Percentiles rank a stretch among this genome's conserved stretches.
These are phyloP conservation scores for Geum urbanum DNA, from an alignment of 306 rosid genomes.

Conservation along the genomic window DNA sequence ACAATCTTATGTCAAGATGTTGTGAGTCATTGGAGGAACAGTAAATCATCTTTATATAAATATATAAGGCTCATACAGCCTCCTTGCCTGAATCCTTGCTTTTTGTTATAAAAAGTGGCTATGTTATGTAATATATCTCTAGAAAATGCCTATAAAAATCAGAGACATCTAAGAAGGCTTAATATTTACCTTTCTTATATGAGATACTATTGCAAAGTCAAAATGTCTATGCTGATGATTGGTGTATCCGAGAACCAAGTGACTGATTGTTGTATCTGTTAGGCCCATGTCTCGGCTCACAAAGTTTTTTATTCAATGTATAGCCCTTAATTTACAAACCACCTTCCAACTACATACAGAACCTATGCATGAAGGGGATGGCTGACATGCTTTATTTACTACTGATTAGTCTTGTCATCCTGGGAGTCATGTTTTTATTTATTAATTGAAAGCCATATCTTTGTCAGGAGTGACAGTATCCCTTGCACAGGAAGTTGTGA, in stretches of 20 bases:
- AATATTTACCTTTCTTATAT: not conserved
- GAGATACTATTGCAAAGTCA: not conserved
- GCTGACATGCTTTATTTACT: no score
- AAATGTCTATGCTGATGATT: not conserved
- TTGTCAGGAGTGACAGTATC: constrained; percentile 69
- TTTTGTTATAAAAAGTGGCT: not conserved
- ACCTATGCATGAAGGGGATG: not conserved
- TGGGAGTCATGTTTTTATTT: constrained; percentile 13
- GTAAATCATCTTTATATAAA: no score
- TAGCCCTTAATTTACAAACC: not conserved
- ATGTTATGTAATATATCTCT: not conserved
- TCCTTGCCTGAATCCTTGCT: not conserved
- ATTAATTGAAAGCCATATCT: constrained; percentile 27
- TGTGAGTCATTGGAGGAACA: no score
- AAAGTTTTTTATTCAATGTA: not conserved
- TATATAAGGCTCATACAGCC: no score
- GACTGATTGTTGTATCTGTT: not conserved
- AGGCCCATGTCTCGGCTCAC: no score
- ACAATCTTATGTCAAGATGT: not conserved
- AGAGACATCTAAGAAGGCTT: not conserved
- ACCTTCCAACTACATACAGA: not conserved
- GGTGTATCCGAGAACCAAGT: not conserved
- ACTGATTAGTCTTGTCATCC: not conserved
- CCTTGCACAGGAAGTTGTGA: constrained; percentile 60
- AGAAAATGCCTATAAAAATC: not conserved